These are phyloP conservation scores for Solanum verrucosum DNA, from an alignment of 257 asterid species.

Conservation along the genomic window DNA sequence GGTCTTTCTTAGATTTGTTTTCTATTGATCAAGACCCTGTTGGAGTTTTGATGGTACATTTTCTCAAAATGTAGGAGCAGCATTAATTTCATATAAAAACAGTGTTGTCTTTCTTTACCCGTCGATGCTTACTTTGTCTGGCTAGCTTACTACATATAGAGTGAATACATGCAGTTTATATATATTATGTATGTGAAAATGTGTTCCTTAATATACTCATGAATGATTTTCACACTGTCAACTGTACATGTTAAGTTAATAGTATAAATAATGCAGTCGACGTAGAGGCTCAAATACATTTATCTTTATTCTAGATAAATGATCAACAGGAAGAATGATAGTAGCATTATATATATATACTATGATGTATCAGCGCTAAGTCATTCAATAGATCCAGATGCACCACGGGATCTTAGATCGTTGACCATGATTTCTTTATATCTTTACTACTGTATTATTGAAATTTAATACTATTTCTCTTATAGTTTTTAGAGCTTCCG, in stretches of 20 bases:
- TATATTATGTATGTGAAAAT: neutral
- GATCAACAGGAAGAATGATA: neutral
- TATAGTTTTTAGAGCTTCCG: neutral
- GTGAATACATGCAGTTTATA: neutral
- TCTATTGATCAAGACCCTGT: neutral
- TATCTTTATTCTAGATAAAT: neutral
- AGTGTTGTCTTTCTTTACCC: neutral
- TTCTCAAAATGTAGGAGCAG: neutral
- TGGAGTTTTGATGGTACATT: constrained; percentile 1
- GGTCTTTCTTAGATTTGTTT: neutral
- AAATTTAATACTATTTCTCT: neutral
- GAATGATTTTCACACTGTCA: neutral
- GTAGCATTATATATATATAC: neutral
- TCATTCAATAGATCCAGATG: neutral
- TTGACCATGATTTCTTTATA: neutral
- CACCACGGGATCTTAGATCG: neutral
- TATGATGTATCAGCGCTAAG: neutral
- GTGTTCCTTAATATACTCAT: neutral
- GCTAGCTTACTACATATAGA: neutral
- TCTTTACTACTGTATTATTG: neutral
- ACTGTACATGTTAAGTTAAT: neutral
- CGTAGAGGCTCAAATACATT: neutral
- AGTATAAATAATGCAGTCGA: neutral
- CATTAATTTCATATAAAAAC: neutral
- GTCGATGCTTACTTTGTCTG: neutral